phyloP scores from a whole-genome alignment of 305 asterid genomes.

The Solanum hybrid region DNA sequence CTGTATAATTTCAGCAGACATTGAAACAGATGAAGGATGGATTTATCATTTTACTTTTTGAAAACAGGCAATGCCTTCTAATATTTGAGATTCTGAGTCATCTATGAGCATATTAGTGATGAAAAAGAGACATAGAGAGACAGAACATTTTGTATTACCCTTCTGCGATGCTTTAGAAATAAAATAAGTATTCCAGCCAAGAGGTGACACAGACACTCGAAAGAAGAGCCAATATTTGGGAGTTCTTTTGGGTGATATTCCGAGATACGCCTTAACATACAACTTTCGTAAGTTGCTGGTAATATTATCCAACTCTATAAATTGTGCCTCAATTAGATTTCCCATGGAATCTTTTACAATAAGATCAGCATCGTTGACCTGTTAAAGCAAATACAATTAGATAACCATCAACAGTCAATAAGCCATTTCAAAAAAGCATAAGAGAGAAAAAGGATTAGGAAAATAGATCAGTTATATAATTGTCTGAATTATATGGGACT shows the following conservation, averaged over 20 bases:
- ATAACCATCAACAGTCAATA: background rate
- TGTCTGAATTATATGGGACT: background rate
- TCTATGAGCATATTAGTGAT: background rate
- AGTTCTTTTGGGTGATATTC: constrained; percentile 33
- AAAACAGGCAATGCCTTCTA: background rate
- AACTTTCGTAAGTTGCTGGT: constrained; percentile 44
- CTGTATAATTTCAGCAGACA: constrained; percentile 27
- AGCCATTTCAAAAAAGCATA: background rate
- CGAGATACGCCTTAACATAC: constrained; percentile 59
- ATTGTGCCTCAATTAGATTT: constrained; percentile 42
- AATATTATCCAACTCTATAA: constrained; percentile 47
- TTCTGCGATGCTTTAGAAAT: constrained; percentile 40
- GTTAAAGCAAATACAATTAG: constrained; percentile 9
- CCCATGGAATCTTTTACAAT: constrained; percentile 61
- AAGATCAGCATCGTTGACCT: constrained; percentile 58
- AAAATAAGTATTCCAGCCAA: constrained; percentile 68
- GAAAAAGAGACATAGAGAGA: background rate
- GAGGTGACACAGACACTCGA: constrained; percentile 55
- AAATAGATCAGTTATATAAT: background rate
- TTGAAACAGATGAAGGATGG: background rate
- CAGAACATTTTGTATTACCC: constrained; percentile 20
- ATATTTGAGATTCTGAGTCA: background rate
- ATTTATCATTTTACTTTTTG: background rate
- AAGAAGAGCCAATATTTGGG: constrained; percentile 68
- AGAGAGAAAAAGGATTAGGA: background rate